Conservation (phyloP, 2,329 filamentous ascomycete species). For the Fusarium goolgardi region DNA sequence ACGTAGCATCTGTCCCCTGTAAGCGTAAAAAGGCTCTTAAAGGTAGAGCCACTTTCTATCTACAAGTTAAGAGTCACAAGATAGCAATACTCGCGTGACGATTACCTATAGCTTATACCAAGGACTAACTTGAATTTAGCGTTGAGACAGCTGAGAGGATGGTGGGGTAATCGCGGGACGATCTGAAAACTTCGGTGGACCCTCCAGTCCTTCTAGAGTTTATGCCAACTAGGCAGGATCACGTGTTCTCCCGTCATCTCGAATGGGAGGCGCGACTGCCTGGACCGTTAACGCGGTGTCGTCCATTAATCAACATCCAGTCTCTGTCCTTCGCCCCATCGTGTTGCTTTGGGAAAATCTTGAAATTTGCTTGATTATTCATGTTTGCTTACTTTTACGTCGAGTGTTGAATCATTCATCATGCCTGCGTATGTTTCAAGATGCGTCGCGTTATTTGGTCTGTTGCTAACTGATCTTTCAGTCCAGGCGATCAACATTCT, state of each 20-base stretch:
- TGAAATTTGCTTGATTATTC: conserved; percentile 14
- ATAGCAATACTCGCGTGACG: conserved; percentile 1
- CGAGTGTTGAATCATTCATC: conserved; percentile 33
- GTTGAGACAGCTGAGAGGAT: conserved; percentile 1
- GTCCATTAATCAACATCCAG: conserved; percentile 31
- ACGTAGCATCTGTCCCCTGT: not conserved
- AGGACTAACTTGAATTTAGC: not conserved
- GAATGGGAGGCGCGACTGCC: conserved; percentile 41
- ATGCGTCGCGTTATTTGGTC: conserved; percentile 20
- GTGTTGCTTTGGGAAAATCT: not conserved
- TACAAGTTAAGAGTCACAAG: not conserved
- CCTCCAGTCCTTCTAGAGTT: not conserved
- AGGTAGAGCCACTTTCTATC: not conserved
- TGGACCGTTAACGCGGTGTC: conserved; percentile 39
- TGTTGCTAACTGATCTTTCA: conserved; percentile 51
- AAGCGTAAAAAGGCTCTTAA: not conserved
- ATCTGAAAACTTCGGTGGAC: conserved; percentile 21
- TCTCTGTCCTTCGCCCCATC: not conserved
- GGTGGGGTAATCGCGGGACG: conserved; percentile 32
- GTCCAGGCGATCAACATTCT: conserved; percentile 74
- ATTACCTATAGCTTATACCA: not conserved
- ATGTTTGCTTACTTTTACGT: conserved; percentile 43
- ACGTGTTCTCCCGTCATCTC: conserved; percentile 50
- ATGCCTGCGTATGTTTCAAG: conserved; percentile 59
- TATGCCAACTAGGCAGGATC: conserved; percentile 18